Evolutionary conservation across 2,329 filamentous ascomycete species (phyloP).

Genomic region (Xylariaceae sp.): DNA sequence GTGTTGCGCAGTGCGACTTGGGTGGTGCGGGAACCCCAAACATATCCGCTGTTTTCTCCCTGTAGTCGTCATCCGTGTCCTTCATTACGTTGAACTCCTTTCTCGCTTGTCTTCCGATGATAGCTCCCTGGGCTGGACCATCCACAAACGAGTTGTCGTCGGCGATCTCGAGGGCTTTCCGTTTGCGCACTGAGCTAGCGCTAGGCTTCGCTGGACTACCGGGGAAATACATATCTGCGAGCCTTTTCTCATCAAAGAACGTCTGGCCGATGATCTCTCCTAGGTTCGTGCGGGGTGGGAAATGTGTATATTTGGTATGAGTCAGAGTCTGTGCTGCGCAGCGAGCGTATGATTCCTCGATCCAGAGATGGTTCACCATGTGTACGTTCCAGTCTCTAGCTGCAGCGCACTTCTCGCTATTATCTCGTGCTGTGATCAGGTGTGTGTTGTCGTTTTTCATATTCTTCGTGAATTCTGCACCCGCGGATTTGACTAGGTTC

Average conservation of each 20-base stretch:
- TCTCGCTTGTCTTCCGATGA: slow-evolving; percentile 40
- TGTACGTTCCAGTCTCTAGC: slow-evolving; percentile 89
- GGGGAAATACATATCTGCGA: slow-evolving; percentile 67
- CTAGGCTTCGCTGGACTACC: slow-evolving; percentile 53
- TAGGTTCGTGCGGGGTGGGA: slow-evolving; percentile 85
- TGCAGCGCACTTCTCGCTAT: slow-evolving; percentile 89
- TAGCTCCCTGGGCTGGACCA: slow-evolving; percentile 47
- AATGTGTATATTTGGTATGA: slow-evolving; percentile 76
- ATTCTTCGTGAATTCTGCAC: slow-evolving; percentile 88
- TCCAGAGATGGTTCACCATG: slow-evolving; percentile 92
- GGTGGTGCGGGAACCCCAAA: slow-evolving; percentile 32
- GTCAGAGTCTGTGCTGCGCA: slow-evolving; percentile 74
- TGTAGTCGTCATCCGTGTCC: slow-evolving; percentile 39
- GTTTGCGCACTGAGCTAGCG: slow-evolving; percentile 45
- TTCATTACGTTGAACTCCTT: slow-evolving; percentile 45
- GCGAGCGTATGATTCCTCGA: slow-evolving; percentile 94
- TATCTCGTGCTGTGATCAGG: slow-evolving; percentile 83
- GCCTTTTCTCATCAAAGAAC: slow-evolving; percentile 62
- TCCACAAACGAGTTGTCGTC: slow-evolving; percentile 50
- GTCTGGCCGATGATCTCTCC: slow-evolving; percentile 92
- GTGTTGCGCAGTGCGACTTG: slow-evolving; percentile 46
- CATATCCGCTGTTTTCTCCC: slow-evolving; percentile 31
- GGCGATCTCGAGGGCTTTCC: slow-evolving; percentile 48
- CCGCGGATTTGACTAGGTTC: slow-evolving; percentile 80
- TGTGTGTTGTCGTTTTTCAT: slow-evolving; percentile 96